phyloP scores from a whole-genome alignment of 495 filamentous ascomycete genomes.

The Extremus antarcticus region DNA sequence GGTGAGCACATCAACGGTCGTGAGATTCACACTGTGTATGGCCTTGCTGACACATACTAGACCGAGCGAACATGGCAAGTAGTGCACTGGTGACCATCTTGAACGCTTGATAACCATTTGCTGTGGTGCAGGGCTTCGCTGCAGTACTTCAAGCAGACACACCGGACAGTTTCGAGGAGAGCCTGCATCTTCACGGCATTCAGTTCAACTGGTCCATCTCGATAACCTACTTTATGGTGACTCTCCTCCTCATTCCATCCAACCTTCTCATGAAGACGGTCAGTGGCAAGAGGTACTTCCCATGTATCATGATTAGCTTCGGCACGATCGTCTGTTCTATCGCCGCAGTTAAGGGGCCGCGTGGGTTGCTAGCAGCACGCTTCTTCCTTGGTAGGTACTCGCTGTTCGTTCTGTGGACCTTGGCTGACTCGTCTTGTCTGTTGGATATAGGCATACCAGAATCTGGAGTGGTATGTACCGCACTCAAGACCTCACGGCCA shows the following conservation, averaged over 20 bases:
- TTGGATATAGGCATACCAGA: constrained; percentile 8
- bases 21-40: no score
- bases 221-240: constrained; percentile 5
- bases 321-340: constrained; percentile 2
- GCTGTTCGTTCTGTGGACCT: no score
- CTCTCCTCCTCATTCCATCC: constrained; percentile 4
- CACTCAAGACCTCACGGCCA: no score
- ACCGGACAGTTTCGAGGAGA: constrained; percentile 1
- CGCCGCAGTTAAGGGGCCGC: not conserved
- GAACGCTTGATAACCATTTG: no score
- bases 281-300: constrained; percentile 7
- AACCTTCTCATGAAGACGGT: constrained; percentile 10
- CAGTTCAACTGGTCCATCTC: constrained; percentile 11
- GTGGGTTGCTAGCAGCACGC: not conserved
- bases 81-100: not conserved
- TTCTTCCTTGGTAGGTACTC: no score
- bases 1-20: no score
- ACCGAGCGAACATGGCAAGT: not conserved
- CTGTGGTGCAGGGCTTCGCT: constrained; percentile 5
- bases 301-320: not conserved
- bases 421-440: no score
- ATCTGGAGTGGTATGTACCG: constrained; percentile 1
- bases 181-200: constrained; percentile 4
- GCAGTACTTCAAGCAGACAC: constrained; percentile 5
- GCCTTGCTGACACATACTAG: not conserved